Evolutionary conservation across 306 rosid genomes (phyloP).

Genomic region (Dalbergia cochinchinensis): DNA sequence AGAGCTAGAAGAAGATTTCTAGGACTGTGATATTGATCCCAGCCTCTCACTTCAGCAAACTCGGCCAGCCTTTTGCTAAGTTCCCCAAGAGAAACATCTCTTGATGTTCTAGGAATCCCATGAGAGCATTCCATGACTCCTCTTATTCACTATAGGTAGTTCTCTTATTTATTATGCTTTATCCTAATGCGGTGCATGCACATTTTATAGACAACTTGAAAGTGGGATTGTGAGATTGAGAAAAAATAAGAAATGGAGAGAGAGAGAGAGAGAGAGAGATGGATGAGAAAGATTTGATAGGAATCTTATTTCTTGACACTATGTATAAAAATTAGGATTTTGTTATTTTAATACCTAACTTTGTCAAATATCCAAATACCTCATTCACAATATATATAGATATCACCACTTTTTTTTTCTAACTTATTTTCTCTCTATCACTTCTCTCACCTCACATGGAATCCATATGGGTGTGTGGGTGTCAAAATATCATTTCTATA

Average conservation of each 20-base stretch:
- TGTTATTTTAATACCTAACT: too few relatives aligned
- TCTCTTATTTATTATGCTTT: slow-evolving; percentile 20
- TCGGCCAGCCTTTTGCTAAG: slow-evolving; percentile 75
- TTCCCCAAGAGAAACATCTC: slow-evolving; percentile 76
- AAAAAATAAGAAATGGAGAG: rapidly evolving
- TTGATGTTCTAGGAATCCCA: slow-evolving; percentile 40
- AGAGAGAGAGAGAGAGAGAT: too few relatives aligned
- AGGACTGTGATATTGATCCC: slow-evolving; percentile 86
- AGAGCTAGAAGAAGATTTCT: slow-evolving; percentile 88
- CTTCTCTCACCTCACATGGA: too few relatives aligned
- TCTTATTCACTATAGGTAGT: background rate
- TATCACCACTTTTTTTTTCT: too few relatives aligned
- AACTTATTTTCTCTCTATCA: too few relatives aligned
- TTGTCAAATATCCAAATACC: too few relatives aligned
- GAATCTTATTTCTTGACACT: too few relatives aligned
- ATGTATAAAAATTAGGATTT: too few relatives aligned
- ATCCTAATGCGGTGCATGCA: slow-evolving; percentile 37
- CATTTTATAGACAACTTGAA: slow-evolving; percentile 55
- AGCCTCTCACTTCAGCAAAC: slow-evolving; percentile 77
- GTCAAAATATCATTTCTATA: too few relatives aligned
- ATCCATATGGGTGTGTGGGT: too few relatives aligned
- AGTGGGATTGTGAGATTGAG: background rate
- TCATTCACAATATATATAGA: too few relatives aligned
- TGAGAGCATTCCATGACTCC: slow-evolving; percentile 55
- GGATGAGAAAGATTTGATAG: too few relatives aligned